Conservation (phyloP, 1,139 yeast species). For the Candida frijolesensis region DNA sequence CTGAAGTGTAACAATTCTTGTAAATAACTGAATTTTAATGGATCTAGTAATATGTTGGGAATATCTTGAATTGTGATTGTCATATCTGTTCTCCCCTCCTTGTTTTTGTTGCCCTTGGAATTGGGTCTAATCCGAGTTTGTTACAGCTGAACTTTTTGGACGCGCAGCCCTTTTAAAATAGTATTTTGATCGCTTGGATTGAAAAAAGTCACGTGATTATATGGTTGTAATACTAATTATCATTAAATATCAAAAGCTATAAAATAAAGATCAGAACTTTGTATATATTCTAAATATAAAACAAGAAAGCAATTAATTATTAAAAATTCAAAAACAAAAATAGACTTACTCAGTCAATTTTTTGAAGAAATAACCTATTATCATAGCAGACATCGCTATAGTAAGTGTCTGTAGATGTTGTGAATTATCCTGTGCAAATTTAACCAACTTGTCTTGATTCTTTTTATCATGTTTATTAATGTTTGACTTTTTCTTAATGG, state of each 20-base stretch:
- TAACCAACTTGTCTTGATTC: constrained; percentile 4
- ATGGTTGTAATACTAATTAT: not conserved
- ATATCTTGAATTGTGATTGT: constrained; percentile 4
- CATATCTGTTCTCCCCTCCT: not conserved
- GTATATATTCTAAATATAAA: not conserved
- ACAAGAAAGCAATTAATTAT: not conserved
- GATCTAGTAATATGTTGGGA: constrained; percentile 6
- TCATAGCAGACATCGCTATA: constrained; percentile 16
- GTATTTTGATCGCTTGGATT: too few species aligned
- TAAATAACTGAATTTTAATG: constrained; percentile 11
- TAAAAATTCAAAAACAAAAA: not conserved
- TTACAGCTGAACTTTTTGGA: not conserved
- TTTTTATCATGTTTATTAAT: not conserved
- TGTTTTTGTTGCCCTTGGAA: too few species aligned
- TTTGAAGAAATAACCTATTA: constrained; percentile 16
- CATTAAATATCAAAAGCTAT: not conserved
- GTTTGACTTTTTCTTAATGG: not conserved
- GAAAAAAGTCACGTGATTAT: too few species aligned
- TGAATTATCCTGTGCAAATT: constrained; percentile 1
- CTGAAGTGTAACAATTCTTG: constrained; percentile 10
- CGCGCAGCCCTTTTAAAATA: too few species aligned
- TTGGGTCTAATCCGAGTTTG: too few species aligned
- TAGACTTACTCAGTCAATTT: constrained; percentile 2
- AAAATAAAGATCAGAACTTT: not conserved
- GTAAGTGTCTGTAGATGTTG: constrained; percentile 12